Conservation (phyloP, 1,139 yeast genomes). For the Komagataea norvegica region DNA sequence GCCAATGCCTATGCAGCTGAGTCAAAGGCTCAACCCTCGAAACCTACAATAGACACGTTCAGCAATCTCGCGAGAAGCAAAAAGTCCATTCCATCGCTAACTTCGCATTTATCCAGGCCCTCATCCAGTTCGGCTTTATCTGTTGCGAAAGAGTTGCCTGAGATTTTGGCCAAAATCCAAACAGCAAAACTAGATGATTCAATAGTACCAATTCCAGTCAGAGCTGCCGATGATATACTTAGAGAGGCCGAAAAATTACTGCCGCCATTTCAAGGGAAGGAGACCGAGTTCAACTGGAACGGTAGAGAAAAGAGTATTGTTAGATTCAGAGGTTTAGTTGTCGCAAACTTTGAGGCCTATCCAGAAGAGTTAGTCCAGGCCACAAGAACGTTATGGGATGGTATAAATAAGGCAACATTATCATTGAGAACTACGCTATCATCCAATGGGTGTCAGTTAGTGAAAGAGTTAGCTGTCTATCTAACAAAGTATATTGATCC, state of each 20-base stretch:
- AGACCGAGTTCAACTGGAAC: constrained; percentile 87
- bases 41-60: constrained; percentile 24
- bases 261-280: constrained; percentile 63
- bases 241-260: constrained; percentile 36
- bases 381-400: constrained; percentile 43
- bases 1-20: constrained; percentile 20
- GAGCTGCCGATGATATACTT: constrained; percentile 33
- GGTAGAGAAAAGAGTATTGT: constrained; percentile 59
- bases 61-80: constrained; percentile 17
- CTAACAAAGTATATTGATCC: constrained; percentile 50
- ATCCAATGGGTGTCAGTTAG: constrained; percentile 66
- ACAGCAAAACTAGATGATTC: constrained; percentile 20
- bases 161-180: constrained; percentile 15
- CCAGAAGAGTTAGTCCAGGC: constrained; percentile 38
- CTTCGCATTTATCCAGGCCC: not conserved
- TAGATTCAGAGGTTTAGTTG: constrained; percentile 51
- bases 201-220: constrained; percentile 26
- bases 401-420: constrained; percentile 59
- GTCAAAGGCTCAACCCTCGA: constrained; percentile 7
- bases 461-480: constrained; percentile 64
- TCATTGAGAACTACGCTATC: constrained; percentile 85
- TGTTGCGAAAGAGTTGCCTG: constrained; percentile 13
- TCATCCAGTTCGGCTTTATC: not conserved
- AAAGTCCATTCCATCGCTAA: constrained; percentile 3
- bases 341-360: constrained; percentile 52